A percentile compares a stretch with the other conserved stretches of the same genome.
Conservation (phyloP, 805 yeast species). For the Ogataea kodamae region DNA sequence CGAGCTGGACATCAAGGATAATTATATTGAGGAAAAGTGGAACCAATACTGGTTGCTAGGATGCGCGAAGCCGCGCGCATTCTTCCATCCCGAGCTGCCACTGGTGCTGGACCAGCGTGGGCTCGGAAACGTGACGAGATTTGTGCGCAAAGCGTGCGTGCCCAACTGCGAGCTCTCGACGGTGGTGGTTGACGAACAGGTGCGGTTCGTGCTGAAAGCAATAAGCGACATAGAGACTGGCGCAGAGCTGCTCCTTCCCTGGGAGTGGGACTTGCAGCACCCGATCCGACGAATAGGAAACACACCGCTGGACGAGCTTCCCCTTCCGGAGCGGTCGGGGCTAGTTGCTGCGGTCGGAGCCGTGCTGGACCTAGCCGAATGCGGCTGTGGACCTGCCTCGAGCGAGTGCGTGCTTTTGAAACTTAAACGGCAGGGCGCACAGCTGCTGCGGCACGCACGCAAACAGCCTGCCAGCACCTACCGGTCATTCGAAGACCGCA, state of each 20-base stretch:
- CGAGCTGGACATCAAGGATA: conserved; percentile 61
- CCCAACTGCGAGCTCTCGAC: conserved; percentile 71
- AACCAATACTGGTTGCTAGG: conserved; percentile 81
- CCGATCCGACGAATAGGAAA: conserved; percentile 60
- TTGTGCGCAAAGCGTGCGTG: conserved; percentile 68
- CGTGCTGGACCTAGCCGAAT: conserved; percentile 48
- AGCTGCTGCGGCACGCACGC: conserved; percentile 56
- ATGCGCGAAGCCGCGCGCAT: conserved; percentile 57
- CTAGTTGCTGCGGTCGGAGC: conserved; percentile 62
- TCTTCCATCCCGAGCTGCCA: conserved; percentile 55
- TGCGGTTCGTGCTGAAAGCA: conserved; percentile 56
- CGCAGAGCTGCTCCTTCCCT: conserved; percentile 72
- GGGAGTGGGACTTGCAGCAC: conserved; percentile 87
- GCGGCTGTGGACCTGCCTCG: conserved; percentile 59
- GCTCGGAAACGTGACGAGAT: conserved; percentile 72
- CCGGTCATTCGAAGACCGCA: conserved; percentile 32
- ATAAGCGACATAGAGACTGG: conserved; percentile 53
- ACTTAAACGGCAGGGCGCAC: conserved; percentile 59
- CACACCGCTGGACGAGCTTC: conserved; percentile 51
- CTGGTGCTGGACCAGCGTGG: conserved; percentile 77
- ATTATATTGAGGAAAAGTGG: conserved; percentile 58
- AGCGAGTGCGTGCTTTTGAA: conserved; percentile 55
- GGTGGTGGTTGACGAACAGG: conserved; percentile 36
- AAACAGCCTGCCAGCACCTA: conserved; percentile 39
- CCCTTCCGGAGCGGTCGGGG: conserved; percentile 49